Percentiles rank a stretch among this genome's conserved stretches.
These are phyloP conservation scores for Lachnellula willkommii DNA, from an alignment of 2,329 filamentous ascomycete species.

Conservation along the genomic window DNA sequence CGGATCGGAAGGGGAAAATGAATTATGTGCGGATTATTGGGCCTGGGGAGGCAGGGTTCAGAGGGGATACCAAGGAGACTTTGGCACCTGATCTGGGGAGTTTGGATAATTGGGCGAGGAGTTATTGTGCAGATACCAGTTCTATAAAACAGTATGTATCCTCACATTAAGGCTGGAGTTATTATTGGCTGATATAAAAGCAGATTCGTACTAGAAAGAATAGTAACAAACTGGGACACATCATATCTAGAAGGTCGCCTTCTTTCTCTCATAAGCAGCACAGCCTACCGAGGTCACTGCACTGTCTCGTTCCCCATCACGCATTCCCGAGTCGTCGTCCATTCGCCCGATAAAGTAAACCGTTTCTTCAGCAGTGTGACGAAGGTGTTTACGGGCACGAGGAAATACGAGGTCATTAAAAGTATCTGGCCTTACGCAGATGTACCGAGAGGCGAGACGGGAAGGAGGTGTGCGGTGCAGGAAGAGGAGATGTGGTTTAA, in stretches of 20 bases:
- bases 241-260: conserved; percentile 51
- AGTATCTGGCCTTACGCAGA: conserved; percentile 54
- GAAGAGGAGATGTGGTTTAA: conserved; percentile 53
- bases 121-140: conserved; percentile 22
- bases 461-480: conserved; percentile 45
- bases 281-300: conserved; percentile 46
- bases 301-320: conserved; percentile 46
- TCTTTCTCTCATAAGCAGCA: conserved; percentile 45
- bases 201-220: conserved; percentile 47
- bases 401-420: conserved; percentile 51
- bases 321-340: conserved; percentile 45
- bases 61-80: conserved; percentile 31
- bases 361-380: conserved; percentile 49
- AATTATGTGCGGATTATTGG: conserved; percentile 50
- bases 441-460: conserved; percentile 37
- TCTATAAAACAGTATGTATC: conserved; percentile 22
- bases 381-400: conserved; percentile 47
- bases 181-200: not conserved
- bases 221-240: conserved; percentile 51
- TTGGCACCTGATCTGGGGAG: conserved; percentile 10
- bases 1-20: conserved; percentile 37
- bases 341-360: conserved; percentile 48
- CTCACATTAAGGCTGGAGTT: not conserved
- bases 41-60: conserved; percentile 44
- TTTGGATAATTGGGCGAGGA: conserved; percentile 22